These are phyloP conservation scores for Chaetomium sp. DNA, from an alignment of 2,329 filamentous ascomycete species.

Conservation along the genomic window DNA sequence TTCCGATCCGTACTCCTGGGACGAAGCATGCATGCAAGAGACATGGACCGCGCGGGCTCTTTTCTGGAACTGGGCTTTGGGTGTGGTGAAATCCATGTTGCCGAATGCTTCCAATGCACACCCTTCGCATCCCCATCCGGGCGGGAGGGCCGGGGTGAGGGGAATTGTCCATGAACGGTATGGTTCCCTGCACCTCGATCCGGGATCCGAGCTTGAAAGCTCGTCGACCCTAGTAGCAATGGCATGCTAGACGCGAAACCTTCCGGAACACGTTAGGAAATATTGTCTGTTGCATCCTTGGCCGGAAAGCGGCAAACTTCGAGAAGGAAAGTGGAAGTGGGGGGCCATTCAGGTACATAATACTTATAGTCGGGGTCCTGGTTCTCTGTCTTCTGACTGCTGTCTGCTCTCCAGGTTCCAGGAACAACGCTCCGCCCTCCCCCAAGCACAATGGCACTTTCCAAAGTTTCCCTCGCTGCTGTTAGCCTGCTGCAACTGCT, in stretches of 20 bases:
- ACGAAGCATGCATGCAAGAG: background rate
- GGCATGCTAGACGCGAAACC: constrained; percentile 11
- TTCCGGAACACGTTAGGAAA: constrained; percentile 24
- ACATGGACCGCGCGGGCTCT: background rate
- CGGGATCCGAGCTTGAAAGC: constrained; percentile 3
- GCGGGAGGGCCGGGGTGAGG: background rate
- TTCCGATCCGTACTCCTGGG: background rate
- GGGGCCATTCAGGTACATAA: background rate
- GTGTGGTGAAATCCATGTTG: background rate
- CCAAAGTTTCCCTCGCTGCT: constrained; percentile 6
- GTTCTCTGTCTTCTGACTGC: background rate
- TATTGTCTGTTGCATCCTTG: constrained; percentile 16
- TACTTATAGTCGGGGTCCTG: background rate
- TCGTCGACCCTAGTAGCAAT: constrained; percentile 4
- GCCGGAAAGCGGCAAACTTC: background rate
- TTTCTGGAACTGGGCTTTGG: background rate
- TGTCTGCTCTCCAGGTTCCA: no score
- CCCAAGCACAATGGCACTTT: constrained; percentile 13
- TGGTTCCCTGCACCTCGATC: constrained; percentile 15
- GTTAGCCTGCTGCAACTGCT: constrained; percentile 7
- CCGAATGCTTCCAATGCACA: background rate
- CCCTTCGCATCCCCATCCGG: background rate
- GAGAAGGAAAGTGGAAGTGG: background rate
- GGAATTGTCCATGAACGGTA: constrained; percentile 7
- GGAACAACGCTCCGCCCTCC: background rate